Conservation (phyloP, 2,329 filamentous ascomycete species). For the Cephalotrichum gorgonifer region DNA sequence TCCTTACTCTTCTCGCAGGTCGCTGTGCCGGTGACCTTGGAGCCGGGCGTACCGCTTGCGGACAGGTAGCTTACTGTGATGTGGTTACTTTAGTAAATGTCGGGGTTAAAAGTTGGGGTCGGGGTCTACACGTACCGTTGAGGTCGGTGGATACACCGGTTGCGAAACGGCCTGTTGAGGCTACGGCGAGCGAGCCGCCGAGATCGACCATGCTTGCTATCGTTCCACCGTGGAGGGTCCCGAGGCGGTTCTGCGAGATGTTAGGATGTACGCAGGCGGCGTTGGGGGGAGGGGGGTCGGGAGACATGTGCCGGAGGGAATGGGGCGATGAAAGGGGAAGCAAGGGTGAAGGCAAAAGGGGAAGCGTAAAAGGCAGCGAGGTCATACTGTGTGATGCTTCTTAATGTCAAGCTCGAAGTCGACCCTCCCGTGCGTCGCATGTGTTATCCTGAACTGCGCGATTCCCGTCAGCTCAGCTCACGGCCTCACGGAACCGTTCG, state of each 20-base stretch:
- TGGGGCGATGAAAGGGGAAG: not conserved
- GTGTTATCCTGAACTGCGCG: conserved; percentile 54
- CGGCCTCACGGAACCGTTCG: no score
- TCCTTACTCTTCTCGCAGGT: conserved; percentile 50
- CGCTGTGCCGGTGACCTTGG: conserved; percentile 44
- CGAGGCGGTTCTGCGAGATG: conserved; percentile 54
- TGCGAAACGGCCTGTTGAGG: conserved; percentile 50
- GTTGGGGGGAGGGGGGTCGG: not conserved
- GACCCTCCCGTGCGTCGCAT: conserved; percentile 55
- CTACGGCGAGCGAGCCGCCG: conserved; percentile 54
- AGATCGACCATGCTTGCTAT: conserved; percentile 66
- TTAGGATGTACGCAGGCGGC: not conserved
- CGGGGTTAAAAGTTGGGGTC: not conserved
- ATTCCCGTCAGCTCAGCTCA: not conserved
- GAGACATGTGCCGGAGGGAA: not conserved
- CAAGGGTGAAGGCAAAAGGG: not conserved
- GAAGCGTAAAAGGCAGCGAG: no score
- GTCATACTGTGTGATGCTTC: conserved; percentile 60
- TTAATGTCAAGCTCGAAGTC: conserved; percentile 68
- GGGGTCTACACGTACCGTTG: conserved; percentile 34
- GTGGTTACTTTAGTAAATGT: not conserved
- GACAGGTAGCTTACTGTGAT: conserved; percentile 50
- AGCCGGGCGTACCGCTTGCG: conserved; percentile 45
- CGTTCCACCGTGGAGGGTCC: conserved; percentile 68
- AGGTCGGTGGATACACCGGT: conserved; percentile 57